These are phyloP conservation scores for Colletotrichum abscissum DNA, from an alignment of 2,329 filamentous ascomycete species.

Conservation along the genomic window DNA sequence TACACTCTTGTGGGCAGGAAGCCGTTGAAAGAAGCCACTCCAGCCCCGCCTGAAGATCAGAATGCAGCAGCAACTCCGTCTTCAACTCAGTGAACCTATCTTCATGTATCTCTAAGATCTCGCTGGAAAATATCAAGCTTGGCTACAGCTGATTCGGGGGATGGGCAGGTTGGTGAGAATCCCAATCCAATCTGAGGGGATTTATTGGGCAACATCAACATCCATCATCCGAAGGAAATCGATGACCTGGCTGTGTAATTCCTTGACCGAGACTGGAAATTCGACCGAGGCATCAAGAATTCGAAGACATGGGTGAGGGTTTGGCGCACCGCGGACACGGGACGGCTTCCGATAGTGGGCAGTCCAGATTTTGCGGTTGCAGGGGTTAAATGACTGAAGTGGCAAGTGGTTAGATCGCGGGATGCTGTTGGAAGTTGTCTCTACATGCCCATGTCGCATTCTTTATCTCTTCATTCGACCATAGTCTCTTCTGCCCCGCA, in stretches of 20 bases:
- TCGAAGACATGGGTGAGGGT: background rate
- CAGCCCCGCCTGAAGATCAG: background rate
- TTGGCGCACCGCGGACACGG: too few species aligned
- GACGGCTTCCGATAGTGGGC: background rate
- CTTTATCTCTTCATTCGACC: background rate
- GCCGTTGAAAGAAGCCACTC: background rate
- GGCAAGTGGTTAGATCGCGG: background rate
- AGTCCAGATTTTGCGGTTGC: background rate
- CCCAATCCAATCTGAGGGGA: too few species aligned
- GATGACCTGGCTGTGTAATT: too few species aligned
- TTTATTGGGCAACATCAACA: too few species aligned
- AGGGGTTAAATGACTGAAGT: background rate
- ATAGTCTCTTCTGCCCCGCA: background rate
- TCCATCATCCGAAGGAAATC: too few species aligned
- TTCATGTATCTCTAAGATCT: background rate
- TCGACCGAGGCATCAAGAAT: background rate
- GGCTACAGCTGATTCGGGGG: too few species aligned
- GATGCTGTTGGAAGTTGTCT: background rate
- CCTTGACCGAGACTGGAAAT: too few species aligned
- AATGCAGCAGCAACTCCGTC: background rate
- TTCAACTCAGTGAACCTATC: background rate
- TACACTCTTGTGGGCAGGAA: slow-evolving; percentile 3
- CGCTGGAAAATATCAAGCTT: too few species aligned
- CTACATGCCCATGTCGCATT: background rate
- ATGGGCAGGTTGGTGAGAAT: too few species aligned